Evolutionary conservation across 23 red algal genomes (phyloP).

Genomic region (Cyanidioschyzon merolae): DNA sequence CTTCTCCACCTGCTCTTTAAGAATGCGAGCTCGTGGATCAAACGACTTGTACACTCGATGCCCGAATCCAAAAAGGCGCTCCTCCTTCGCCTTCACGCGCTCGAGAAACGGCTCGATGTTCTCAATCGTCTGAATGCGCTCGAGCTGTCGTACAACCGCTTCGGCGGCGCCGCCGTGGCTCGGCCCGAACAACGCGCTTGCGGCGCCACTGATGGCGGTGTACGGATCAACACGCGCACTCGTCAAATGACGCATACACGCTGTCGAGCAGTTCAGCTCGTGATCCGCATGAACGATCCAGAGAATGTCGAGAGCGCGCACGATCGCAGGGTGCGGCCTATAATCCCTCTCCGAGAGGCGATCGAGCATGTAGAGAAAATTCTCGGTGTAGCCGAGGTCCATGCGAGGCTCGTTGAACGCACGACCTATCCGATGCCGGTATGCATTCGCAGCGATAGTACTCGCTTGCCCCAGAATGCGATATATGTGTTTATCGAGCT

Average conservation of each 20-base stretch:
- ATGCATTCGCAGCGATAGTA: constrained; percentile 23
- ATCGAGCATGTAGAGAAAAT: constrained; percentile 55
- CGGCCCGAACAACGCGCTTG: constrained; percentile 76
- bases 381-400: constrained; percentile 28
- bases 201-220: constrained; percentile 43
- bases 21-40: constrained; percentile 70
- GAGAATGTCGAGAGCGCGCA: constrained; percentile 50
- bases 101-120: constrained; percentile 53
- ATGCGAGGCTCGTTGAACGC: constrained; percentile 24
- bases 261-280: constrained; percentile 94
- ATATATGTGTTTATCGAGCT: constrained; percentile 30
- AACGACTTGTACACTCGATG: constrained; percentile 87
- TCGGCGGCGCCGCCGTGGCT: constrained; percentile 89
- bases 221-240: constrained; percentile 68
- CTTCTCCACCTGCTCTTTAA: constrained; percentile 43
- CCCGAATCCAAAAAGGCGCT: constrained; percentile 84
- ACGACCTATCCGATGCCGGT: constrained; percentile 38
- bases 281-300: constrained; percentile 91
- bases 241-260: constrained; percentile 63
- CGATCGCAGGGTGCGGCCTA: constrained; percentile 1
- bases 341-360: constrained; percentile 20
- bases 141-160: constrained; percentile 67
- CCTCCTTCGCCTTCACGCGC: constrained; percentile 52
- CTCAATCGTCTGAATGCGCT: constrained; percentile 35
- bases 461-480: constrained; percentile 26